phyloP scores from a whole-genome alignment of 2,329 filamentous ascomycete species.

The Hypoxylon sp. region DNA sequence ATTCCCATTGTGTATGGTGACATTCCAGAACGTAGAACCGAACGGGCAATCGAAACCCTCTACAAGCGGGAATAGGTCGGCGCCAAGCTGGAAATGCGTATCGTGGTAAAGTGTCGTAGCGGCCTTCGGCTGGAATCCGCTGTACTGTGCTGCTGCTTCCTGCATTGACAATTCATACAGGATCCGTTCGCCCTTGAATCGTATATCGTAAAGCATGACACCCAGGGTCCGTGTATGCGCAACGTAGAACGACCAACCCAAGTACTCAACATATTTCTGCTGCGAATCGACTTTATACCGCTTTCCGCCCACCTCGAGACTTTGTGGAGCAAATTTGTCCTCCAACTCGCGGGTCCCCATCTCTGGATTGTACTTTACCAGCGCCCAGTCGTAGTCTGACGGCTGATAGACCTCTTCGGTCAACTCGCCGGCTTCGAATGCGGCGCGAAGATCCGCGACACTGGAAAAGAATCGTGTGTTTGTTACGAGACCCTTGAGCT shows the following conservation, averaged over 20 bases:
- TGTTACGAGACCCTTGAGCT: conserved; percentile 61
- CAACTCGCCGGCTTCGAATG: conserved; percentile 58
- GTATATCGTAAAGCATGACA: conserved; percentile 64
- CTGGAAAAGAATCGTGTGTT: conserved; percentile 58
- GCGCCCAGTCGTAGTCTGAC: conserved; percentile 54
- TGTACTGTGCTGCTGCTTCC: conserved; percentile 68
- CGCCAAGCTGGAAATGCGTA: conserved; percentile 57
- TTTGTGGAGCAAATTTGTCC: conserved; percentile 56
- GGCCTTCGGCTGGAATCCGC: conserved; percentile 62
- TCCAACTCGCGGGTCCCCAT: conserved; percentile 56
- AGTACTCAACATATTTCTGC: conserved; percentile 65
- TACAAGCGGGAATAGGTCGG: conserved; percentile 56
- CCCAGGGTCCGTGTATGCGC: conserved; percentile 61
- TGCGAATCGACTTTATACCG: conserved; percentile 61
- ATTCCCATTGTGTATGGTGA: conserved; percentile 53
- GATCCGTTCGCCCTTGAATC: conserved; percentile 65
- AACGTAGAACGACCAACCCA: conserved; percentile 68
- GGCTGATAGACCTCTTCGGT: conserved; percentile 55
- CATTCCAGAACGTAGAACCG: conserved; percentile 56
- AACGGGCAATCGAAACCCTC: conserved; percentile 61
- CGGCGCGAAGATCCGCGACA: conserved; percentile 54
- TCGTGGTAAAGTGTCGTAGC: conserved; percentile 62
- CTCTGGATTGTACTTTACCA: conserved; percentile 54
- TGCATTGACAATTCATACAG: conserved; percentile 68
- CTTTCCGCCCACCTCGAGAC: conserved; percentile 57